Evolutionary conservation across 2,329 filamentous ascomycete genomes (phyloP).

Genomic region (Trichoderma atrobrunneum): DNA sequence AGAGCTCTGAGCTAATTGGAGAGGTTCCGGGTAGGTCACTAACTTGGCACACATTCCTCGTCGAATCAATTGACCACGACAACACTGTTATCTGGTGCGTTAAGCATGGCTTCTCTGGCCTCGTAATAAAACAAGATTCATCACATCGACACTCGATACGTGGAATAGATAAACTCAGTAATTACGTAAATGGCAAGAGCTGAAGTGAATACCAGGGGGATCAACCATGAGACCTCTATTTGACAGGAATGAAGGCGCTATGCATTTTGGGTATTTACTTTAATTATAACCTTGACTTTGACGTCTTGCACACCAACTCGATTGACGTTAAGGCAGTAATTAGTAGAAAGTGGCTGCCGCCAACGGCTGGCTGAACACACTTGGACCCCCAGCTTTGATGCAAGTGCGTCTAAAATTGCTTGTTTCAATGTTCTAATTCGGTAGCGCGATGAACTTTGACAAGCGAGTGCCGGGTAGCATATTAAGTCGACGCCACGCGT

Average conservation of each 20-base stretch:
- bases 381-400: not conserved
- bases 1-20: too few relatives aligned
- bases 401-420: not conserved
- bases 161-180: not conserved
- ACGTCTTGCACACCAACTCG: not conserved
- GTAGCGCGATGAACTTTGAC: not conserved
- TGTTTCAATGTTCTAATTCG: not conserved
- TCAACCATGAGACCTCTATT: accelerated
- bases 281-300: not conserved
- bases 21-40: not conserved
- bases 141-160: not conserved
- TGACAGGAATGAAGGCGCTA: not conserved
- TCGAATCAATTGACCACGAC: too few relatives aligned
- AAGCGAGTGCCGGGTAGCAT: not conserved
- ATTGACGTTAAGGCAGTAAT: not conserved
- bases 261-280: not conserved
- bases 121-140: not conserved
- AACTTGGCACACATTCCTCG: accelerated
- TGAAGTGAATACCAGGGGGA: not conserved
- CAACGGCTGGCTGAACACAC: not conserved
- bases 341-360: not conserved
- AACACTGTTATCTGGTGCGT: not conserved
- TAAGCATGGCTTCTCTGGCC: not conserved
- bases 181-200: not conserved
- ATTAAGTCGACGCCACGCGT: not conserved